Evolutionary conservation across 2,329 filamentous ascomycete species (phyloP), one percentile per base, ranked within the genome.

Genomic region (Dissoconium aciculare): DNA sequence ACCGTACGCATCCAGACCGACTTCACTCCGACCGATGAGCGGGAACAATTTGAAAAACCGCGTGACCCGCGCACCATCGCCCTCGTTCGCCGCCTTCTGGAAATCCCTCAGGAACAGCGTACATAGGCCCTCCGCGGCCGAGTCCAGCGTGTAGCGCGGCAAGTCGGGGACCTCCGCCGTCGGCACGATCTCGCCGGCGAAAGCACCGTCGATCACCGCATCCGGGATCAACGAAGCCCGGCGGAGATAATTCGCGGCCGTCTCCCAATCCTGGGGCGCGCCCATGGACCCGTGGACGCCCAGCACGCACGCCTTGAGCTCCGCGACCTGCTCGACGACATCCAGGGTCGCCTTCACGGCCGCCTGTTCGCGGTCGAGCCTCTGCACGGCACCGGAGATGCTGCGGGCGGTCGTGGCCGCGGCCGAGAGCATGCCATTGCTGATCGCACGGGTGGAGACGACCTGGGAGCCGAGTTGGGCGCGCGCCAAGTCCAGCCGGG

Each of bases 11-110:
- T 98, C 87, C 34, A 98, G 56, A 1, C 89, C 89, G 5, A 87
- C 80, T 33, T 92, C 81, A 3, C 82, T 76, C 38, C 85, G 71
- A 10, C 80, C 85, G 50, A 98, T 94, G 19, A 98, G 62, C 11
- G 89, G 89, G 47, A 98, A 98, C 21, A 98, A 64, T 61, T 98
- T 98, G 63, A 98, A 98, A 63, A 98, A 98, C 25, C 89, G 67
- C 1, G 89, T 94, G 31, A 98, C 82, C 52, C 80, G 83, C 14
- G 80, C 70, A 3, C 82, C 84, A 47, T 95, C 85, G n/a, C 71
- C 78, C 25, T 89, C 84, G 38, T 71, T 69, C 2, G 85, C 80
- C 0, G 89, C 89, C 55, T 78, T 89, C 48, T 95, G 84, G 46
- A 98, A 98, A 59, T 98, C 89, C 36, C 87, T 69, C 50, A 95